Base-by-base conservation (phyloP, 495 filamentous ascomycete species). In the Penicillium manginii region DNA sequence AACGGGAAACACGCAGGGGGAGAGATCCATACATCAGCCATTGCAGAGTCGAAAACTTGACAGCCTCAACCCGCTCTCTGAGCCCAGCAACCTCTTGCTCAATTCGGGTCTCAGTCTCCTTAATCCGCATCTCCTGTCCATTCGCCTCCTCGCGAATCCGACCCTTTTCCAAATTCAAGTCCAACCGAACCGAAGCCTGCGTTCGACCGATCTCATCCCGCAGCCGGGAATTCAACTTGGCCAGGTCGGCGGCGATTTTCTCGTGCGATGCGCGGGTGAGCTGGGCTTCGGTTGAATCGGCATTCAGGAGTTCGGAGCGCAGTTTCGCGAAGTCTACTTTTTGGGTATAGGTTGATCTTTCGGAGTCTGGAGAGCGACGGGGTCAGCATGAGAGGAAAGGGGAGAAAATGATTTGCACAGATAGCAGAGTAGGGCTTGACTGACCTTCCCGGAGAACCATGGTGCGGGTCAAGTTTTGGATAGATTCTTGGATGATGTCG, bases 291-390 rank as follows among this genome's bases (percentile, higher is more conserved):
- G 90, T 92, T 43, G 89, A 92, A 75, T 99, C 96, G 4, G 92
- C 85, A 10, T 90, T 90, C 0, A 96, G 84, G 2, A 99, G 85
- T 73, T 99, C 94, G 23, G 91, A 93, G 69, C 94, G 91, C 18
- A 98, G 86, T 79, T 98, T 97, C n/a, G 94, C 91, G 66, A 99
- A 98, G 77, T 99, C 94, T 55, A 99, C 96, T 74, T 98, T 98
- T 69, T 98, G 96, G 0, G 92, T 96, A 76, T 99, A 99, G 2
- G 91, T 96, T 6, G 91, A 88, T 63, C 80, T 63, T 61, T 83
- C 81, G 45, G 81, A 79, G 55, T 84, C 81, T 84, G 6, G 9
- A 8, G 6, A 29, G 26, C 2, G 26, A 29, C 6, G 26, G 2
- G 6, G 26, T 29, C 26, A 29, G 26, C 9, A 29, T 7, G 6